These are phyloP conservation scores for Cudoniella acicularis DNA, from an alignment of 495 filamentous ascomycete species.

Conservation along the genomic window DNA sequence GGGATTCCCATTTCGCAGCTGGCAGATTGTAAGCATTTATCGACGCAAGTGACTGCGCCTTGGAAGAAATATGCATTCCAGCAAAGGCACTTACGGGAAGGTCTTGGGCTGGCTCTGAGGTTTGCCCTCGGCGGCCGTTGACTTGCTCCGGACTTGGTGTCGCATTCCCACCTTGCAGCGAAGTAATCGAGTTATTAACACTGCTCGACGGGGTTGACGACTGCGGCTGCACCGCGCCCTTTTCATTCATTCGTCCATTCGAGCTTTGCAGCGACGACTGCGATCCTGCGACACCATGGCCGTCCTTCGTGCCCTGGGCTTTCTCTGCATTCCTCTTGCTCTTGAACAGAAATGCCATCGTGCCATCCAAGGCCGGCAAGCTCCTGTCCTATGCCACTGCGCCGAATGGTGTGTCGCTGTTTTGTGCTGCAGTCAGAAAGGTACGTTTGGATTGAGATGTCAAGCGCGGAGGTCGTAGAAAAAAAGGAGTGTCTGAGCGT, in stretches of 20 bases:
- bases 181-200: slow-evolving; percentile 37
- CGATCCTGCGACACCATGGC: slow-evolving; percentile 22
- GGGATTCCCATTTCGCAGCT: slow-evolving; percentile 45
- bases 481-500: slow-evolving; percentile 18
- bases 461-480: slow-evolving; percentile 1
- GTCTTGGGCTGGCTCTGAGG: slow-evolving; percentile 32
- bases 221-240: slow-evolving; percentile 26
- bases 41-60: no score
- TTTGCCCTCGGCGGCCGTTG: slow-evolving; percentile 24
- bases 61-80: background rate
- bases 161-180: slow-evolving; percentile 41
- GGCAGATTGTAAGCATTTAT: slow-evolving; percentile 8
- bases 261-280: slow-evolving; percentile 24
- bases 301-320: slow-evolving; percentile 18
- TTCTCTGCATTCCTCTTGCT: slow-evolving; percentile 58
- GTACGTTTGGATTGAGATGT: background rate
- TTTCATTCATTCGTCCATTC: slow-evolving; percentile 21
- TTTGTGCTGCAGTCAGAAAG: background rate
- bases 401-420: background rate
- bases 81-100: slow-evolving; percentile 40
- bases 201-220: slow-evolving; percentile 53
- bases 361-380: slow-evolving; percentile 29
- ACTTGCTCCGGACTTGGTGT: slow-evolving; percentile 48
- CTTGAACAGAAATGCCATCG: slow-evolving; percentile 73
- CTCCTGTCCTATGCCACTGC: slow-evolving; percentile 22